Evolutionary conservation across 495 filamentous ascomycete species (phyloP), one percentile per base, ranked within the genome.

Genomic region (Terfezia claveryi): DNA sequence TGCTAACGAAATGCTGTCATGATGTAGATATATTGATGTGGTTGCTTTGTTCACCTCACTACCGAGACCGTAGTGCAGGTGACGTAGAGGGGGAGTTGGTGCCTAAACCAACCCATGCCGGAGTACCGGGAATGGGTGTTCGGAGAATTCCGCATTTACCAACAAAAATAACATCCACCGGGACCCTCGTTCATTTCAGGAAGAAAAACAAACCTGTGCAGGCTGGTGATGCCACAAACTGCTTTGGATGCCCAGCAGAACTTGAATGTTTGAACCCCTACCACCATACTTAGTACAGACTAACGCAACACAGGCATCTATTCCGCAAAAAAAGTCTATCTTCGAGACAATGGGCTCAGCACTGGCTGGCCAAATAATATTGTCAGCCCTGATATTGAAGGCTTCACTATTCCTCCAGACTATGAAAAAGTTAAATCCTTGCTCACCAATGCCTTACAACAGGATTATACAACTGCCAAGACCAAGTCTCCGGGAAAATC

Each of bases 1-100:
- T 98, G 6, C 73, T 98, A 10, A 94, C 91, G 4, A 98, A 96
- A 64, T 91, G 83, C 52, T 94, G 87, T 62, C 87, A 94, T 66
- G 87, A 94, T 60, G 84, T 96, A 32, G 89, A 98, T 59, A 76
- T 94, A 50, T 69, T 96, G 10, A 68, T 95, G 14, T 98, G 91
- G 91, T 68, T 98, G 23, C 72, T 89, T 10, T 83, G 78, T 63
- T 82, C 81, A 27, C 79, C 82, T 62, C 74, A 0, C 64, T 72
- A 8, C 55, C 61, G 51, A 57, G 66, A 5, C 58, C 56, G 36
- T 8, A 46, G 14, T 20, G 41, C 4, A 14, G 17, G 2, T 8
- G 8, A 46, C 12, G 8, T 14, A 4, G 14, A 46, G 4, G 41
- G 8, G 14, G 12, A 46, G 12, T 14, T 14, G 41, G 59, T 67